Evolutionary conservation across 805 yeast genomes (phyloP).

Genomic region (Cyberlindnera nakhonratchasimensis): DNA sequence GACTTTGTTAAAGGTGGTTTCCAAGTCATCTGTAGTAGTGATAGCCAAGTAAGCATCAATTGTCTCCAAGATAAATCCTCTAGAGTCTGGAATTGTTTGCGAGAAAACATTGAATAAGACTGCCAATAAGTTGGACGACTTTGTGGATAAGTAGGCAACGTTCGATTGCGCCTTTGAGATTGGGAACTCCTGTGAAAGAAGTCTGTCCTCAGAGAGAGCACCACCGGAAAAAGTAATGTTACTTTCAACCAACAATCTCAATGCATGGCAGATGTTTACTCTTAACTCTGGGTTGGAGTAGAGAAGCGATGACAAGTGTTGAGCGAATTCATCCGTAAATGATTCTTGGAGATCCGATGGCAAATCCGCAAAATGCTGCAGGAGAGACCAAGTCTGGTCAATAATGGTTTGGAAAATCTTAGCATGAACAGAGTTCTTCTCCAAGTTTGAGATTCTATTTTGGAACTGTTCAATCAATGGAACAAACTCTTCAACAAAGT

Average conservation of each 20-base stretch:
- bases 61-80: constrained; percentile 83
- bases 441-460: constrained; percentile 40
- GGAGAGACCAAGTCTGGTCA: constrained; percentile 88
- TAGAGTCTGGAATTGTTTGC: constrained; percentile 79
- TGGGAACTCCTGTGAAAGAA: constrained; percentile 62
- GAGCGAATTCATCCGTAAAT: constrained; percentile 76
- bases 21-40: constrained; percentile 62
- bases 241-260: constrained; percentile 74
- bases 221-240: constrained; percentile 62
- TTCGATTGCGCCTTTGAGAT: constrained; percentile 50
- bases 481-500: constrained; percentile 56
- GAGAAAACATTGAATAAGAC: constrained; percentile 90
- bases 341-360: constrained; percentile 67
- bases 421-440: constrained; percentile 58
- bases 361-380: constrained; percentile 85
- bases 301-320: constrained; percentile 64
- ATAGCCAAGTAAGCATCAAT: constrained; percentile 77
- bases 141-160: constrained; percentile 58
- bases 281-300: constrained; percentile 76
- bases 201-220: constrained; percentile 50
- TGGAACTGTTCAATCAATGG: constrained; percentile 63
- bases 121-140: constrained; percentile 73
- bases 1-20: constrained; percentile 78
- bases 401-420: constrained; percentile 82
- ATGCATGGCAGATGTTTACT: constrained; percentile 77